These are phyloP conservation scores for Hypoxylon sp. DNA, from an alignment of 2,329 filamentous ascomycete genomes.

Conservation along the genomic window DNA sequence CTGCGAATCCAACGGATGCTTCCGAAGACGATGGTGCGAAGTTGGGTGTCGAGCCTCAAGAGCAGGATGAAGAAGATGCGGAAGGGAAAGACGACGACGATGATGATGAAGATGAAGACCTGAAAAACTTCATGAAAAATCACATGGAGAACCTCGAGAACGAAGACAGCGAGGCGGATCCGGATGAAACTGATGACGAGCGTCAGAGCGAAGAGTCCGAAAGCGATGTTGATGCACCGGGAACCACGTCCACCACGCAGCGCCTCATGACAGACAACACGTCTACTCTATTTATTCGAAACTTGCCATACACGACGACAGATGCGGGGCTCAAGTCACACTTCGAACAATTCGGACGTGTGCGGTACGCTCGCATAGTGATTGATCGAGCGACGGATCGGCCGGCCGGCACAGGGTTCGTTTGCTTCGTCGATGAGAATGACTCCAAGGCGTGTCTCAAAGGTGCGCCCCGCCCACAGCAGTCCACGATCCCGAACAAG, in stretches of 20 bases:
- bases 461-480: constrained; percentile 69
- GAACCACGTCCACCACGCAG: constrained; percentile 36
- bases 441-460: constrained; percentile 81
- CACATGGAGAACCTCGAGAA: constrained; percentile 50
- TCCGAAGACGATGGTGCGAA: constrained; percentile 43
- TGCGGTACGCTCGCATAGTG: constrained; percentile 91
- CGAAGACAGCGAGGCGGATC: constrained; percentile 51
- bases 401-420: constrained; percentile 91
- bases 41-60: constrained; percentile 42
- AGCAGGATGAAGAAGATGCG: constrained; percentile 42
- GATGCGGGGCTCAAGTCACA: constrained; percentile 85
- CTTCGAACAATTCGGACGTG: constrained; percentile 85
- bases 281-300: constrained; percentile 89
- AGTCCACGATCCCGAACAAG: constrained; percentile 61
- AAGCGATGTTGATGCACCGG: constrained; percentile 50
- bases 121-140: constrained; percentile 60
- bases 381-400: constrained; percentile 85
- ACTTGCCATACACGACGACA: constrained; percentile 86
- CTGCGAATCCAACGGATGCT: constrained; percentile 44
- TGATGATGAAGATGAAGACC: constrained; percentile 46
- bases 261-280: constrained; percentile 66
- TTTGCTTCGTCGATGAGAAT: constrained; percentile 83
- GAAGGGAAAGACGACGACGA: constrained; percentile 44
- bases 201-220: constrained; percentile 53
- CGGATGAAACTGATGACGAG: constrained; percentile 64